These are phyloP conservation scores for Lasiodiplodia theobromae DNA, from an alignment of 2,329 filamentous ascomycete genomes.

Conservation along the genomic window DNA sequence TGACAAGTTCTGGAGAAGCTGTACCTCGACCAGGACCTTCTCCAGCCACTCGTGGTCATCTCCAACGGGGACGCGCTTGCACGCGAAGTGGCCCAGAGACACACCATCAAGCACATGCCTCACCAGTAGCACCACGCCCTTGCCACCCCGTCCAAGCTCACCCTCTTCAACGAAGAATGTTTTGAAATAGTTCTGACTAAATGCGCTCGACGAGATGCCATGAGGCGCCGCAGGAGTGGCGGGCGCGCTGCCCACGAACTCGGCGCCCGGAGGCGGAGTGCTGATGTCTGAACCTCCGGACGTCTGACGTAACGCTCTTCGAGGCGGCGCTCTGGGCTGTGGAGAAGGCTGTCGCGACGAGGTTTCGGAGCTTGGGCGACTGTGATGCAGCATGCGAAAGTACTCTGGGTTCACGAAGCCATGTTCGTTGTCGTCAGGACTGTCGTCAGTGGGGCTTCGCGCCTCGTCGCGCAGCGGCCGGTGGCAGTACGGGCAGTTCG, in stretches of 20 bases:
- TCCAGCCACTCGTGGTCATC: conserved; percentile 95
- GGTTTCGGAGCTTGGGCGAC: conserved; percentile 59
- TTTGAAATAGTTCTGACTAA: conserved; percentile 91
- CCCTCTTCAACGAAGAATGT: conserved; percentile 91
- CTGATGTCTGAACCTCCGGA: conserved; percentile 40
- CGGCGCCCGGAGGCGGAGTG: conserved; percentile 56
- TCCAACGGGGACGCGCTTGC: conserved; percentile 92
- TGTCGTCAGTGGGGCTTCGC: conserved; percentile 41
- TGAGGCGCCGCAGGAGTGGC: conserved; percentile 53
- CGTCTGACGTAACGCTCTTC: conserved; percentile 54
- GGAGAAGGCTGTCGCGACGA: conserved; percentile 54
- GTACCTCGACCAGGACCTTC: conserved; percentile 92
- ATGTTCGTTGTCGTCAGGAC: conserved; percentile 53
- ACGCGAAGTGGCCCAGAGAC: conserved; percentile 87
- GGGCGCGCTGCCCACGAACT: conserved; percentile 56
- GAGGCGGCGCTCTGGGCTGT: conserved; percentile 48
- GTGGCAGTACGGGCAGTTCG: conserved; percentile 86
- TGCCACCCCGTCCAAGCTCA: conserved; percentile 87
- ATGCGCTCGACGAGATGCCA: conserved; percentile 84
- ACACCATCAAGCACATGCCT: conserved; percentile 91
- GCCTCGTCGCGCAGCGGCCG: conserved; percentile 66
- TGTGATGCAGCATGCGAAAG: conserved; percentile 86
- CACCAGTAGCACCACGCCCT: conserved; percentile 93
- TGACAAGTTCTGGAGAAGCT: conserved; percentile 86
- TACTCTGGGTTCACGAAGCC: conserved; percentile 90